These are phyloP conservation scores for Azolla pinnata DNA, from an alignment of 75 land plant genomes.

Conservation along the genomic window DNA sequence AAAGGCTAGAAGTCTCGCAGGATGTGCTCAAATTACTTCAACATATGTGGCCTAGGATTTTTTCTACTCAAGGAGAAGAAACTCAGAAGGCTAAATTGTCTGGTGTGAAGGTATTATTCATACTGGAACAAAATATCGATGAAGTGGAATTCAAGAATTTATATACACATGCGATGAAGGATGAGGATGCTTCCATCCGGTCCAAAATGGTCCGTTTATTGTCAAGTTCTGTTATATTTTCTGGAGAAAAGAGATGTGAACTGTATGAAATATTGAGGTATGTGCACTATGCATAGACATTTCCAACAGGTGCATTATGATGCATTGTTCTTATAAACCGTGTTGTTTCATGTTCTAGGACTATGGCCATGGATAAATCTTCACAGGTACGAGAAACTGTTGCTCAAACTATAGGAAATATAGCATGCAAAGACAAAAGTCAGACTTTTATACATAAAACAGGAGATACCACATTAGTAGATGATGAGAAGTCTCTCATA, in stretches of 20 bases:
- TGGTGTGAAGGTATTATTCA: conserved; percentile 18
- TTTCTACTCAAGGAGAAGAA: conserved; percentile 6
- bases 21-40: conserved; percentile 10
- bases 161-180: conserved; percentile 14
- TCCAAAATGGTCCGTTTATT: conserved; percentile 9
- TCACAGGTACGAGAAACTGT: conserved; percentile 46
- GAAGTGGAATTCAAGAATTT: conserved; percentile 5
- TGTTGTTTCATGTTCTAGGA: conserved; percentile 22
- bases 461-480: no score
- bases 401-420: conserved; percentile 42
- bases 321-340: not conserved
- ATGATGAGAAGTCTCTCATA: not conserved
- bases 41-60: conserved; percentile 15
- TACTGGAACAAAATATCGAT: conserved; percentile 6
- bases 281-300: not conserved
- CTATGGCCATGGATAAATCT: conserved; percentile 23
- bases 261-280: conserved; percentile 5
- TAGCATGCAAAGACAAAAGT: conserved; percentile 45
- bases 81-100: conserved; percentile 9
- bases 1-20: not conserved
- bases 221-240: not conserved
- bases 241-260: not conserved
- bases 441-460: not conserved
- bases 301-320: not conserved
- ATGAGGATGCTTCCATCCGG: conserved; percentile 15